Evolutionary conservation across 805 yeast genomes (phyloP), one percentile per base, ranked within the genome.

Genomic region (Danielozyma ontarioensis): DNA sequence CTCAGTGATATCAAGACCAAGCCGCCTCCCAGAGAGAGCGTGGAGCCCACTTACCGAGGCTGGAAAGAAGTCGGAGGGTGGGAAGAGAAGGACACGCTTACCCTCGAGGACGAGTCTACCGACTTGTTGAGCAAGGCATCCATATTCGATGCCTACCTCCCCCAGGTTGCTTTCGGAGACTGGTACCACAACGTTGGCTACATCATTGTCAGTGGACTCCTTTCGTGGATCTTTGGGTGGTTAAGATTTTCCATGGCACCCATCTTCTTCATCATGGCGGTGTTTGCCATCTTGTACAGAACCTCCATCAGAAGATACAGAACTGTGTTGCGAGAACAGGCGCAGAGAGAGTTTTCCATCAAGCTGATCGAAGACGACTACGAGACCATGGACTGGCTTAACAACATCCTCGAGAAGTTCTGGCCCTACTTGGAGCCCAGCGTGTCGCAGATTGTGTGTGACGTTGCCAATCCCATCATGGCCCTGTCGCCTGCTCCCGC

Each of bases 361-460:
- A 78, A 76, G 51, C 74, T 74, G 29, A 80, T 89, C 42, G 97
- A 93, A 59, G 75, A 79, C 50, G 97, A 90, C 55, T 81, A 80
- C 45, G 98, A 93, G 62, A 73, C 95, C 5, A 76, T 93, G 83
- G 97, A 93, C 52, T 93, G 99, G 99, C 67, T 86, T 44, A 93
- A 93, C 58, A 76, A 78, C 17, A 83, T 94, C 50, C 57, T 94
- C 60, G 89, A 83, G 52, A 89, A 88, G 60, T 89, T 85, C 58
- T 93, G 99, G 99, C 67, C 77, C 35, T 85, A 72, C 44, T 73
- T 88, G 51, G 97, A 93, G 57, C 98, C 99, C 4, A 77, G 85
- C 7, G 68, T 90, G 25, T 74, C 96, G 12, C 88, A 83, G 55
- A 83, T 85, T 59, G 88, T 88, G 19, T 78, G 87, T 43, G 86